Percentiles rank a stretch among this genome's conserved stretches.
Conservation (phyloP, 495 filamentous ascomycete species). For the Trichoderma erinaceum region DNA sequence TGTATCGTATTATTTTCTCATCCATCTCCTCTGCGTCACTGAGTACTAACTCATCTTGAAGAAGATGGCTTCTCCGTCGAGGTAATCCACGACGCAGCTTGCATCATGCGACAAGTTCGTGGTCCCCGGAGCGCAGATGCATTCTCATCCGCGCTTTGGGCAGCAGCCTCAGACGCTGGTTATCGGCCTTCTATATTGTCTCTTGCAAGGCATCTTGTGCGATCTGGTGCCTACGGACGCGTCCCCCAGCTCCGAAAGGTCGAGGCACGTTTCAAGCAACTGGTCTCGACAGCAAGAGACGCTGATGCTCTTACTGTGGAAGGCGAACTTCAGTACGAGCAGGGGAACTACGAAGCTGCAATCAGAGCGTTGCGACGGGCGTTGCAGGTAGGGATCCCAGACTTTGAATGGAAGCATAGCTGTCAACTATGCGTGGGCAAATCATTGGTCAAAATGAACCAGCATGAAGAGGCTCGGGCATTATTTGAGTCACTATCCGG, state of each 20-base stretch:
- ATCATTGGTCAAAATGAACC: not conserved
- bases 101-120: not conserved
- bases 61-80: not conserved
- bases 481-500: not conserved
- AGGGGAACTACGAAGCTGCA: not conserved
- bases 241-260: slow-evolving; percentile 3
- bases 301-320: slow-evolving; percentile 15
- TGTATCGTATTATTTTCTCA: not conserved
- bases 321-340: not conserved
- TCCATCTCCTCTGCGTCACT: not conserved
- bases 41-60: not conserved
- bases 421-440: slow-evolving; percentile 15
- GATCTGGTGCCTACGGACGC: slow-evolving; percentile 1
- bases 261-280: not conserved
- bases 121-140: slow-evolving; percentile 3
- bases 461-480: slow-evolving; percentile 5
- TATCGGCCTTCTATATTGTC: not conserved
- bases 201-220: not conserved
- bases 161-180: slow-evolving; percentile 9
- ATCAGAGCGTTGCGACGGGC: slow-evolving; percentile 2
- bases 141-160: slow-evolving; percentile 14
- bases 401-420: slow-evolving; percentile 15
- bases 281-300: slow-evolving; percentile 9
- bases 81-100: slow-evolving; percentile 8
- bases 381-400: slow-evolving; percentile 1